These are phyloP conservation scores for Haberlea rhodopensis DNA, from an alignment of 257 asterid genomes.

Conservation along the genomic window DNA sequence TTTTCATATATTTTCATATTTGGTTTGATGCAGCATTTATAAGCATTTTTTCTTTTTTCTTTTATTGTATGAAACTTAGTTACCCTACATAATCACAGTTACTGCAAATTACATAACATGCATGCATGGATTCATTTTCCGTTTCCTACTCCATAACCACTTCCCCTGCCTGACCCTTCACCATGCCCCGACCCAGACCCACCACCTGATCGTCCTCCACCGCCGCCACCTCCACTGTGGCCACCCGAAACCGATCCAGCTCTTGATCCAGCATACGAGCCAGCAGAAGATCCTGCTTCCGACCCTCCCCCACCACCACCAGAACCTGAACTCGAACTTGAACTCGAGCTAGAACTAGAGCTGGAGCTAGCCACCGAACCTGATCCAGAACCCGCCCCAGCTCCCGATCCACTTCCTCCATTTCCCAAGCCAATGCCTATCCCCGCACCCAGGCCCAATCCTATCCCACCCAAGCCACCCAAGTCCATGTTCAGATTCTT, in stretches of 20 bases:
- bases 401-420: constrained; percentile 42
- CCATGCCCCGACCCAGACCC: constrained; percentile 28
- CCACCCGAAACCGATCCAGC: constrained; percentile 43
- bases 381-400: constrained; percentile 41
- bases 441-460: constrained; percentile 37
- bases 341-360: constrained; percentile 33
- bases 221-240: constrained; percentile 18
- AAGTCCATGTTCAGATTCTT: constrained; percentile 54
- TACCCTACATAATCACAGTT: not conserved
- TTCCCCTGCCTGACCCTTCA: constrained; percentile 36
- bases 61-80: too few relatives aligned
- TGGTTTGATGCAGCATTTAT: too few relatives aligned
- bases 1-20: too few relatives aligned
- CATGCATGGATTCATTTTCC: constrained; percentile 37
- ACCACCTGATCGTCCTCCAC: constrained; percentile 19
- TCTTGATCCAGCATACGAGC: constrained; percentile 56
- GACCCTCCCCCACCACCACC: constrained; percentile 43
- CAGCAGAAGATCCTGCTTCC: constrained; percentile 57
- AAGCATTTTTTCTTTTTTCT: too few relatives aligned
- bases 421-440: constrained; percentile 40
- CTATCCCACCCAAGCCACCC: constrained; percentile 40
- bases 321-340: constrained; percentile 25
- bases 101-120: not conserved
- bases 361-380: constrained; percentile 32
- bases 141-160: constrained; percentile 54